Percentiles rank a stretch among this genome's conserved stretches.
Conservation (phyloP, 2,329 filamentous ascomycete species). For the Colletotrichum noveboracense region DNA sequence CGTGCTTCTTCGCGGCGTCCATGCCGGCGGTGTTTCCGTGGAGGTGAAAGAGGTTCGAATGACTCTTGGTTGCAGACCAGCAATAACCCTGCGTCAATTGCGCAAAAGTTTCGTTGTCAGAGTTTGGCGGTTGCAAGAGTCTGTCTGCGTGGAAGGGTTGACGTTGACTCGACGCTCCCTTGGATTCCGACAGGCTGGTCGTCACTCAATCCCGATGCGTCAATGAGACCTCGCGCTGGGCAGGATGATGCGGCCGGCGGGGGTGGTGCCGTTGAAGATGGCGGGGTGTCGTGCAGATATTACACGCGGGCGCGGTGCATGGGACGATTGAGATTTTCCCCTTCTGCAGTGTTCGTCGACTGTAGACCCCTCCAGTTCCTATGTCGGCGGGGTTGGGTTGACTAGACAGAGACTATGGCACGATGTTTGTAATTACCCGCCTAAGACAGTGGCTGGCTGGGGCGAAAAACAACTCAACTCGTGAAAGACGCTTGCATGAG, state of each 20-base stretch:
- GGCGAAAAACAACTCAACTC: background rate
- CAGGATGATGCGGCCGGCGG: background rate
- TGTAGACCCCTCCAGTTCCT: background rate
- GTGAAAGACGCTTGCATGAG: background rate
- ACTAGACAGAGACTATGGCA: background rate
- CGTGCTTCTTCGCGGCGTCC: background rate
- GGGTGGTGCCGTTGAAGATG: background rate
- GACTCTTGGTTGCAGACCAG: background rate
- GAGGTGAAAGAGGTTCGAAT: background rate
- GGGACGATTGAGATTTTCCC: background rate
- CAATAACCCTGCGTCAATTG: background rate
- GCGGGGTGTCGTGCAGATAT: background rate
- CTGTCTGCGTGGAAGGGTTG: background rate
- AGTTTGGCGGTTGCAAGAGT: background rate
- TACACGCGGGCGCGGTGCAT: background rate
- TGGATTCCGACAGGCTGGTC: background rate
- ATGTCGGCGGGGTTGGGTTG: constrained; percentile 1
- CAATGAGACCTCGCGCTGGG: background rate
- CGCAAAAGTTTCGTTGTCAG: background rate
- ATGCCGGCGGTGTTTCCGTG: background rate
- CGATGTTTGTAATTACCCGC: background rate
- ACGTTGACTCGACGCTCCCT: background rate
- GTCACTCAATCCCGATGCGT: background rate
- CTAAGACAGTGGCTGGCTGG: background rate
- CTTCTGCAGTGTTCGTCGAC: background rate